Evolutionary conservation across 2,329 filamentous ascomycete species (phyloP), one percentile per base, ranked within the genome.

Genomic region (Calcarisporium arbuscula): DNA sequence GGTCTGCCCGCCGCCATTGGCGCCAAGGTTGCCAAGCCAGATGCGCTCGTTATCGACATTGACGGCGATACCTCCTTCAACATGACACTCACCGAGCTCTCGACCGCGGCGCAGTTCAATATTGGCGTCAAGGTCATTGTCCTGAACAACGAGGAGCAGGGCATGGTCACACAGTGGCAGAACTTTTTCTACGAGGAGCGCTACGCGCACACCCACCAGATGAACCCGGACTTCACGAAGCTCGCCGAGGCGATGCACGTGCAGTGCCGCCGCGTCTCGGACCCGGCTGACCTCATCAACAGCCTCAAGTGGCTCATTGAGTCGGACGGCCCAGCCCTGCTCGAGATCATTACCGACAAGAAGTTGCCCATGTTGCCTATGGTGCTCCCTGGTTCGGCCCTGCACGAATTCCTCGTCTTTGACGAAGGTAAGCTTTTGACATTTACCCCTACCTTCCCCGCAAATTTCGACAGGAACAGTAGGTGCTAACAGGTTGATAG

Each of bases 161-260:
- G 90, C 34, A 96, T 95, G 90, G 88, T 95, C 27, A 95, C 89
- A 2, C 90, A 95, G 67, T 96, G 89, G 90, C 90, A 96, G 65
- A 89, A 86, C 50, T 77, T 95, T 45, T 95, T 95, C 68, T 96
- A 94, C 67, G 83, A 95, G 61, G 88, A 95, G 56, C 80, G 90
- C 49, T 95, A 80, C 52, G 74, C 87, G 23, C 89, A 95, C 60
- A 95, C 89, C 1, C 90, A 95, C 61, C 88, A 94, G 66, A 73
- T 78, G 56, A 95, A 96, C 62, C 88, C 90, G 14, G 80, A 95
- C 58, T 95, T 95, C 58, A 80, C 94, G 57, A 94, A 94, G 68
- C 70, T 95, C 22, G 78, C 85, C 19, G 85, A 95, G 45, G 82
- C 89, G 17, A 95, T 95, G 88, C 80, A 81, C 42, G 74, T 95